A percentile compares a stretch with the other conserved stretches of the same genome.
These are phyloP conservation scores for Novymonas esmeraldas DNA, from an alignment of 208 protist genomes.

Conservation along the genomic window DNA sequence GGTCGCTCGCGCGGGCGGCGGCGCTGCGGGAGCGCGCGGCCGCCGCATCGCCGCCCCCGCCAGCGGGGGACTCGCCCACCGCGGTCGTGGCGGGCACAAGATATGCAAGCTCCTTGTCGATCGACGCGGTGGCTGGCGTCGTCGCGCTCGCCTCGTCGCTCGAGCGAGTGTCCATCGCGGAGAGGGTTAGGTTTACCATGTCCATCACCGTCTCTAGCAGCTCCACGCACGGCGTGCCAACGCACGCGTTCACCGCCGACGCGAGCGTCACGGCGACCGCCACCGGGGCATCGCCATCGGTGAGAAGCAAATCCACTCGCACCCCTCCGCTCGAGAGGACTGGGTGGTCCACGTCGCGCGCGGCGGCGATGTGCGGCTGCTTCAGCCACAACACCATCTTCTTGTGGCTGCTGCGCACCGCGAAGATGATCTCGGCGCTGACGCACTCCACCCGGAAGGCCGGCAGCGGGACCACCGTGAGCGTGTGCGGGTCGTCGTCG, in stretches of 20 bases:
- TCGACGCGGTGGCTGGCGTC: neutral
- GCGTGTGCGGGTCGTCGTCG: slow-evolving; percentile 60
- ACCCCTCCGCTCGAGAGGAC: slow-evolving; percentile 54
- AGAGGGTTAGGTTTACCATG: slow-evolving; percentile 68
- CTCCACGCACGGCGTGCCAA: slow-evolving; percentile 82
- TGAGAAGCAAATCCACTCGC: slow-evolving; percentile 43
- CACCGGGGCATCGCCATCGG: slow-evolving; percentile 32
- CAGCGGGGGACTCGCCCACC: neutral
- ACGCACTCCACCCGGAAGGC: slow-evolving; percentile 65
- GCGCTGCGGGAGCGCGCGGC: neutral
- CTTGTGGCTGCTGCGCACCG: slow-evolving; percentile 47
- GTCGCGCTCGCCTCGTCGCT: neutral
- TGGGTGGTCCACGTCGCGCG: slow-evolving; percentile 36
- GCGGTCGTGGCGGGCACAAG: neutral
- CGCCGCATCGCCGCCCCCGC: neutral
- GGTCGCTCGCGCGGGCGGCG: slow-evolving; percentile 12
- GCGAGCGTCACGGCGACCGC: slow-evolving; percentile 47
- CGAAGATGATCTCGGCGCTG: slow-evolving; percentile 58
- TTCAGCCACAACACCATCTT: slow-evolving; percentile 56
- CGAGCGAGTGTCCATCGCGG: slow-evolving; percentile 25
- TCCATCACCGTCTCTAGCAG: slow-evolving; percentile 82
- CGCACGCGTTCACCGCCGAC: slow-evolving; percentile 38
- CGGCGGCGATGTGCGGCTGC: slow-evolving; percentile 51
- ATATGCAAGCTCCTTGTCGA: neutral
- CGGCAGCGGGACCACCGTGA: slow-evolving; percentile 27